Evolutionary conservation across 1,139 yeast species (phyloP).

Genomic region (Candida sojae): DNA sequence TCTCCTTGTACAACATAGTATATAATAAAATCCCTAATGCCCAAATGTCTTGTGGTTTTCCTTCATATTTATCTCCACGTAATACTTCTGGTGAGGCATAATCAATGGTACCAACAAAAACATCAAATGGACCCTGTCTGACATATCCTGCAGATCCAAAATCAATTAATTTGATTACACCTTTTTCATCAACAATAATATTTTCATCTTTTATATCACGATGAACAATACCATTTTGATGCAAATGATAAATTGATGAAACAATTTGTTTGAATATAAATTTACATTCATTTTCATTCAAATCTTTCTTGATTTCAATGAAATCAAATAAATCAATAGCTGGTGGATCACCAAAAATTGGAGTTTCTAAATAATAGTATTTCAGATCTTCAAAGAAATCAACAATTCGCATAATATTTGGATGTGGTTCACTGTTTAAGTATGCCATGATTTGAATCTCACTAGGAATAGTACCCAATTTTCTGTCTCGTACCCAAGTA

Average conservation of each 20-base stretch:
- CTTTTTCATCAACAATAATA: conserved; percentile 78
- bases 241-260: conserved; percentile 78
- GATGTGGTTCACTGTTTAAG: conserved; percentile 74
- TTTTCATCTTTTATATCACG: conserved; percentile 96
- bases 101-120: conserved; percentile 95
- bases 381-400: conserved; percentile 92
- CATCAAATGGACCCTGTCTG: conserved; percentile 92
- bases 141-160: conserved; percentile 94
- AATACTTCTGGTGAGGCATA: conserved; percentile 97
- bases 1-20: conserved; percentile 90
- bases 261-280: conserved; percentile 79
- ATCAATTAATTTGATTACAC: conserved; percentile 82
- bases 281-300: conserved; percentile 76
- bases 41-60: conserved; percentile 96
- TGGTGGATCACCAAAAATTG: conserved; percentile 85
- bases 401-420: conserved; percentile 77
- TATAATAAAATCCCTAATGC: conserved; percentile 88
- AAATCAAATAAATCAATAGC: conserved; percentile 91
- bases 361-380: conserved; percentile 86
- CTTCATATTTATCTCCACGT: conserved; percentile 84
- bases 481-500: conserved; percentile 94
- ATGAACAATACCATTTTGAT: conserved; percentile 84
- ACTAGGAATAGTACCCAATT: conserved; percentile 88
- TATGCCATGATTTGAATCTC: conserved; percentile 92
- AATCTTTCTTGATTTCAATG: conserved; percentile 78